A percentile compares a stretch with the other conserved stretches of the same genome.
phyloP scores from a whole-genome alignment of 352 stramenopile species.

The Globisporangium emineosum region DNA sequence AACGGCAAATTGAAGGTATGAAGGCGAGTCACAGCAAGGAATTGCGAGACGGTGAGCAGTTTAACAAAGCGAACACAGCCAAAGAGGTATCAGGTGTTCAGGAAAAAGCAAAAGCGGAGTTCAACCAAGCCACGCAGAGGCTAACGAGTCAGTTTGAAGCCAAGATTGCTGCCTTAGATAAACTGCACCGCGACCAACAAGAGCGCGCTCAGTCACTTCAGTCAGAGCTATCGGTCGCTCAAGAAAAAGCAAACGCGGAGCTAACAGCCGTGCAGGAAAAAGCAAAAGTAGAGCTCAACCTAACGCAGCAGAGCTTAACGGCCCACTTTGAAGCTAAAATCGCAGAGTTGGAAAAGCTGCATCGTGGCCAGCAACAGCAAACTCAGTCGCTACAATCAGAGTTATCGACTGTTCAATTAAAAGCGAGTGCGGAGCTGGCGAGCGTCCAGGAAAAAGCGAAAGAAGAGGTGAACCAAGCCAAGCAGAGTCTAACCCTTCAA shows the following conservation, averaged over 20 bases:
- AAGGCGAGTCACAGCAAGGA: conserved; percentile 14
- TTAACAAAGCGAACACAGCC: neutral
- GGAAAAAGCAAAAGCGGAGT: neutral
- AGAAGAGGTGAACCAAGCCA: neutral
- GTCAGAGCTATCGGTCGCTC: neutral
- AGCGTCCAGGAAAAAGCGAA: neutral
- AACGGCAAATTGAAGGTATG: conserved; percentile 24
- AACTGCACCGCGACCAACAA: neutral
- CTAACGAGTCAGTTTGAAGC: conserved; percentile 15
- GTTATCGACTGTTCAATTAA: neutral
- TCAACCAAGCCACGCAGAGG: neutral
- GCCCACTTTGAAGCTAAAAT: conserved; percentile 17
- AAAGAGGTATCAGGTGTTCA: neutral
- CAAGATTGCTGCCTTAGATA: conserved; percentile 14
- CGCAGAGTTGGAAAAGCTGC: conserved; percentile 6
- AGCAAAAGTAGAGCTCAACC: neutral
- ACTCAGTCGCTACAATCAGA: conserved; percentile 5
- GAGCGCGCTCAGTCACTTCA: neutral
- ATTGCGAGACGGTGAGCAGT: conserved; percentile 6
- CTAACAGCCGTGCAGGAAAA: neutral
- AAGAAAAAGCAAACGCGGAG: neutral
- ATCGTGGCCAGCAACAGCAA: neutral
- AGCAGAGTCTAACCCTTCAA: neutral
- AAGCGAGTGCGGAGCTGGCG: too few species aligned
- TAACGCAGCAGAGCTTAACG: neutral